These are phyloP conservation scores for Zygoascus sp. DNA, from an alignment of 1,139 yeast genomes.

Conservation along the genomic window DNA sequence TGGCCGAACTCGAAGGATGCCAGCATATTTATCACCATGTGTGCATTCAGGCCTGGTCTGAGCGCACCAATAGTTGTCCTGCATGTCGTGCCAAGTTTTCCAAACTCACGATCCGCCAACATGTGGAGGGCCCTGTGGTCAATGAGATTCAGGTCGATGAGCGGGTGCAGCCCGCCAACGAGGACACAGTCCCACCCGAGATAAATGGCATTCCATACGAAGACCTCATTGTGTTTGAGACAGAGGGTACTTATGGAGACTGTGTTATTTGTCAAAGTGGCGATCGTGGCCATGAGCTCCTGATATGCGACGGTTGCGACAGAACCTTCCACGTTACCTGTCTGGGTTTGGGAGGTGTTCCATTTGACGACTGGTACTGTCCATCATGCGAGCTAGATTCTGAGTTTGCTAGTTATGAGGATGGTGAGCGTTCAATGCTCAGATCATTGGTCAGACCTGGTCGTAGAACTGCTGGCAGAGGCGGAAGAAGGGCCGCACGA, in stretches of 20 bases:
- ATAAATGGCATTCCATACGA: constrained; percentile 1
- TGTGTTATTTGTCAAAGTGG: constrained; percentile 34
- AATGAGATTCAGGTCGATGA: constrained; percentile 11
- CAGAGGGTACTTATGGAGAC: constrained; percentile 16
- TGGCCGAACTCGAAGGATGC: constrained; percentile 29
- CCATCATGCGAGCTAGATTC: constrained; percentile 29
- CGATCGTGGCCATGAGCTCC: constrained; percentile 29
- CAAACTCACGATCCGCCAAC: constrained; percentile 21
- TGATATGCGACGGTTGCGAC: constrained; percentile 33
- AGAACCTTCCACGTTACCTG: constrained; percentile 33
- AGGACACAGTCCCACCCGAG: constrained; percentile 1
- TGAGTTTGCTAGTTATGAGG: constrained; percentile 6
- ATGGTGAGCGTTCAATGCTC: constrained; percentile 1
- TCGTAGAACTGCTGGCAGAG: not conserved
- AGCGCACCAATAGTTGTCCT: constrained; percentile 53
- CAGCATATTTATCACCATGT: constrained; percentile 45
- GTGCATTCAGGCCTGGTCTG: constrained; percentile 49
- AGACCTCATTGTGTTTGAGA: constrained; percentile 11
- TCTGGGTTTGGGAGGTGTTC: constrained; percentile 31
- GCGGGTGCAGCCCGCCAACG: constrained; percentile 13
- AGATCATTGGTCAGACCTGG: not conserved
- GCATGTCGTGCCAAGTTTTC: constrained; percentile 44
- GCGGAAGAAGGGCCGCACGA: not conserved
- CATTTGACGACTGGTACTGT: constrained; percentile 32
- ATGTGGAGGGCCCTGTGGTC: constrained; percentile 11